phyloP scores from a whole-genome alignment of 2,329 filamentous ascomycete genomes.

The Monosporascus sp. region DNA sequence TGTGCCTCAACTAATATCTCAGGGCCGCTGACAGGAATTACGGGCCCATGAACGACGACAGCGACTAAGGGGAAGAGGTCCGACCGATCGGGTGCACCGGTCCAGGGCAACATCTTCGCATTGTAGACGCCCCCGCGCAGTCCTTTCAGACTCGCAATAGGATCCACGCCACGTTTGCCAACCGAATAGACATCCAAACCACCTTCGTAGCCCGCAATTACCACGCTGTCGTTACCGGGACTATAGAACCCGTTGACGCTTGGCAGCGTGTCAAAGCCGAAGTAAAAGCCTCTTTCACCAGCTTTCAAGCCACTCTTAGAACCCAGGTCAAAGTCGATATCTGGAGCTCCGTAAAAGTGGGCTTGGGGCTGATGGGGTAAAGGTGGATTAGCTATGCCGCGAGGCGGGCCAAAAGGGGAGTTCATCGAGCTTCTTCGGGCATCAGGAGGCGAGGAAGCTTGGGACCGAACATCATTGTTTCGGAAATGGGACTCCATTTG shows the following conservation, averaged over 20 bases:
- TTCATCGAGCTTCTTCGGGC: conserved; percentile 44
- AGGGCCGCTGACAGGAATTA: conserved; percentile 39
- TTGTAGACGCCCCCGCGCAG: conserved; percentile 73
- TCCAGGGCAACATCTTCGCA: conserved; percentile 77
- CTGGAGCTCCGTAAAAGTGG: conserved; percentile 65
- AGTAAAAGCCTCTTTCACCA: conserved; percentile 69
- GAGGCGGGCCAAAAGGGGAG: conserved; percentile 38
- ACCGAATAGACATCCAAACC: conserved; percentile 71
- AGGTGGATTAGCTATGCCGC: conserved; percentile 39
- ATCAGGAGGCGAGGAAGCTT: conserved; percentile 32
- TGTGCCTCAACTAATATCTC: conserved; percentile 30
- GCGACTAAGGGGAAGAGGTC: conserved; percentile 68
- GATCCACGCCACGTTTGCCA: conserved; percentile 64
- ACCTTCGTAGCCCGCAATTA: conserved; percentile 75
- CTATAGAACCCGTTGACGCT: conserved; percentile 29
- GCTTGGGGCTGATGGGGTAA: conserved; percentile 60
- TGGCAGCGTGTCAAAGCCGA: conserved; percentile 70
- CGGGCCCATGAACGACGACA: conserved; percentile 73
- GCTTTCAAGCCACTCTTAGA: conserved; percentile 51
- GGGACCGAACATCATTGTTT: conserved; percentile 31
- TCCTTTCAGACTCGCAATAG: conserved; percentile 66
- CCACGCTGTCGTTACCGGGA: conserved; percentile 53
- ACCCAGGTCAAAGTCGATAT: conserved; percentile 57
- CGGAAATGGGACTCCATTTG: conserved; percentile 34
- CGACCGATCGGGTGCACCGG: conserved; percentile 45